Conservation (phyloP, 225 moss, liverwort and hornwort genomes). For the Marchantia polymorpha region DNA sequence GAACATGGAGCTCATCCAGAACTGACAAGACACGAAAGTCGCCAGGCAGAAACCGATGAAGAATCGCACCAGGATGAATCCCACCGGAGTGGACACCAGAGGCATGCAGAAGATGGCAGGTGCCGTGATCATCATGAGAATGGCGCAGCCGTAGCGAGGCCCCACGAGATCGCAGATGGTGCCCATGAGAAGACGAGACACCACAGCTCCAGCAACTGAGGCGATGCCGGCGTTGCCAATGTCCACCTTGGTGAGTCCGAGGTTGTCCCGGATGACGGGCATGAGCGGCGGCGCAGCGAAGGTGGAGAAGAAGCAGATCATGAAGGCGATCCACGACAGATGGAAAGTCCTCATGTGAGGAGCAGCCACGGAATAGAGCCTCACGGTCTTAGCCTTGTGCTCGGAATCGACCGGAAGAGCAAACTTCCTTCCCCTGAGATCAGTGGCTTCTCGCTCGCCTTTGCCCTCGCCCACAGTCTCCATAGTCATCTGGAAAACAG, state of each 20-base stretch:
- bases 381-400: conserved; percentile 75
- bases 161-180: conserved; percentile 75
- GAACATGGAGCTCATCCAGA: conserved; percentile 97
- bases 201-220: conserved; percentile 63
- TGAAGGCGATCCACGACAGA: conserved; percentile 81
- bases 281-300: conserved; percentile 90
- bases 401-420: conserved; percentile 71
- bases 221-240: conserved; percentile 73
- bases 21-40: conserved; percentile 86
- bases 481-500: conserved; percentile 18
- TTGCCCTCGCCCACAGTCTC: conserved; percentile 13
- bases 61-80: conserved; percentile 72
- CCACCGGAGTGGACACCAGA: conserved; percentile 35
- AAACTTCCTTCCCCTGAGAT: conserved; percentile 40
- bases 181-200: conserved; percentile 78
- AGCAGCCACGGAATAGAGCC: conserved; percentile 48
- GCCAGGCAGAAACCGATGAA: conserved; percentile 84
- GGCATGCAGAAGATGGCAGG: conserved; percentile 78
- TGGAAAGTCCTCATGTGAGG: conserved; percentile 87
- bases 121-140: conserved; percentile 59
- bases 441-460: neutral
- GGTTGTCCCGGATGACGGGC: conserved; percentile 77
- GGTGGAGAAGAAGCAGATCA: conserved; percentile 74
- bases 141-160: conserved; percentile 76
- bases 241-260: conserved; percentile 56